Evolutionary conservation across 495 filamentous ascomycete genomes (phyloP).

Genomic region (Penicillium maclennaniae): DNA sequence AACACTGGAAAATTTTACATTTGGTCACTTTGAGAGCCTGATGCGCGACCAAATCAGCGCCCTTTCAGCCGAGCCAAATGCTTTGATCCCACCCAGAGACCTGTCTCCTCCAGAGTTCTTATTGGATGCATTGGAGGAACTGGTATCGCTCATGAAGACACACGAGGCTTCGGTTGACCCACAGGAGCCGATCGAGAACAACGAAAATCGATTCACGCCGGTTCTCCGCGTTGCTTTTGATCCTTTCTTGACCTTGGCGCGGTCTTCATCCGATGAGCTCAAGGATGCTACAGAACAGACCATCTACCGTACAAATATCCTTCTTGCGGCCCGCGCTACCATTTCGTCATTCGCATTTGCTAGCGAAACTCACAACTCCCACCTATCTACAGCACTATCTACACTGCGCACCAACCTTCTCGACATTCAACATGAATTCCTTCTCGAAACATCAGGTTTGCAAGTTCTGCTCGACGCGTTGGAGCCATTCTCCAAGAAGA

Average conservation of each 20-base stretch:
- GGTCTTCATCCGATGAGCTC: slow-evolving; percentile 62
- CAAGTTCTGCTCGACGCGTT: slow-evolving; percentile 64
- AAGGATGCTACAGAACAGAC: slow-evolving; percentile 50
- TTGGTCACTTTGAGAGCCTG: slow-evolving; percentile 75
- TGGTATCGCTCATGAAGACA: slow-evolving; percentile 72
- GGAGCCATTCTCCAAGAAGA: slow-evolving; percentile 36
- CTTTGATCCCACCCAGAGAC: slow-evolving; percentile 50
- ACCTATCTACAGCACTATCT: slow-evolving; percentile 36
- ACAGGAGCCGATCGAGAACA: slow-evolving; percentile 41
- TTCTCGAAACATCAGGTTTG: slow-evolving; percentile 71
- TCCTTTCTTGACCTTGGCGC: slow-evolving; percentile 74
- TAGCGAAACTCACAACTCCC: slow-evolving; percentile 35
- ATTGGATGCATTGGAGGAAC: slow-evolving; percentile 68
- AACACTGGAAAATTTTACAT: slow-evolving; percentile 68
- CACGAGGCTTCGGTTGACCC: slow-evolving; percentile 74
- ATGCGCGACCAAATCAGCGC: slow-evolving; percentile 73
- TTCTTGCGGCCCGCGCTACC: slow-evolving; percentile 51
- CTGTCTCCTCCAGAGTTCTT: slow-evolving; percentile 81
- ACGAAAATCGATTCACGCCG: slow-evolving; percentile 56
- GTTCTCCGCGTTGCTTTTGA: slow-evolving; percentile 81
- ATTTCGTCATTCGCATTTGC: slow-evolving; percentile 43
- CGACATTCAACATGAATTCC: slow-evolving; percentile 52
- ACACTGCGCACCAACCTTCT: slow-evolving; percentile 40
- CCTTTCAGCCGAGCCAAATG: slow-evolving; percentile 65
- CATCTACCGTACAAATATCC: slow-evolving; percentile 83